Evolutionary conservation across 2,329 filamentous ascomycete genomes (phyloP), one percentile per base, ranked within the genome.

Genomic region (Calonectria hawksworthii): DNA sequence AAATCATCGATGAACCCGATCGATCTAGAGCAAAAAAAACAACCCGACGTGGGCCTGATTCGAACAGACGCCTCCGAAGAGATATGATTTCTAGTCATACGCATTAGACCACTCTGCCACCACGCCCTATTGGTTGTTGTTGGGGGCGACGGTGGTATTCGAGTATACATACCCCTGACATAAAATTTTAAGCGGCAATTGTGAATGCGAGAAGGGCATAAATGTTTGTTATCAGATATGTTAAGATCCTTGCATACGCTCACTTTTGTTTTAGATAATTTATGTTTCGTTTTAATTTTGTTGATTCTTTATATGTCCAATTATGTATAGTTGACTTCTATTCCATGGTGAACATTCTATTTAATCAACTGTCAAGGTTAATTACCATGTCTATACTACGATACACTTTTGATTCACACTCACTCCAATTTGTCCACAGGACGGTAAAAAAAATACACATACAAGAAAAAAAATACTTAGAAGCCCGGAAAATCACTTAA

Each of bases 41-140:
- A 77, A 75, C 51, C 26, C 78, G 77, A 80, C 78, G 74, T 75
- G 73, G 78, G 77, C 78, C 78, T 80, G 78, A 80, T 80, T 80
- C 76, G 78, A 80, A 80, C 78, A 80, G 78, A 80, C 78, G 78
- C 78, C 76, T 76, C 78, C 78, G 78, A 80, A 30, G 78, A 76
- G 76, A 80, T 77, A 77, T 80, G 78, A 80, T 80, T 80, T 80
- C 78, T 80, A 80, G 78, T 80, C 78, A 80, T 77, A 77, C 78
- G 78, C 78, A 80, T 80, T 80, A 80, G 78, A 80, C 78, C 78
- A 80, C 78, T 80, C 78, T 80, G 78, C 78, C 78, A 80, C 78
- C 73, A 75, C 74, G 78, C 78, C 78, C 78, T 59, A 18, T 1
- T 74, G 63, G 75, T 75, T 77, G 54, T 70, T 38, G 54, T 21